phyloP scores from a whole-genome alignment of 2,329 filamentous ascomycete genomes.

The Graphilbum sp. region DNA sequence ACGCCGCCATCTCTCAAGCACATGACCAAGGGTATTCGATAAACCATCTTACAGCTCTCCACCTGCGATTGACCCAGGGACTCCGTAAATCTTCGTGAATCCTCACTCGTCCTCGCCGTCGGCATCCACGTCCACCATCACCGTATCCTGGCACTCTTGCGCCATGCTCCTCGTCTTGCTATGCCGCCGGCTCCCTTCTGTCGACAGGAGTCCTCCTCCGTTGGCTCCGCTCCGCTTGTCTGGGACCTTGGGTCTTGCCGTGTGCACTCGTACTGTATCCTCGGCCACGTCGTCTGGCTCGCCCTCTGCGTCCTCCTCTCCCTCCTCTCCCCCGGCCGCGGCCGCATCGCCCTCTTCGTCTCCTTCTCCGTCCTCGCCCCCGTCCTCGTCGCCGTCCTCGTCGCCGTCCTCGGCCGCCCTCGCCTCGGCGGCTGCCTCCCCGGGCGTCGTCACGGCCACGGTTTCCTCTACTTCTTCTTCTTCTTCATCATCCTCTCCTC shows the following conservation, averaged over 20 bases:
- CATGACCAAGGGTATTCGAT: too few relatives aligned
- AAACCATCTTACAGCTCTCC: too few relatives aligned
- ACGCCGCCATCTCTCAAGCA: too few relatives aligned
- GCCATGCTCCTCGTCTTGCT: constrained; percentile 4
- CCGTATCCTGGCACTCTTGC: constrained; percentile 11
- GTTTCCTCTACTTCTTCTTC: neutral
- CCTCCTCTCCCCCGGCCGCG: neutral
- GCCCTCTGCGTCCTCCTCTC: constrained; percentile 8
- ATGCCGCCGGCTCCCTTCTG: constrained; percentile 10
- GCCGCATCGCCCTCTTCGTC: neutral
- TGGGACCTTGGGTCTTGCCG: constrained; percentile 14
- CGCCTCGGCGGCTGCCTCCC: too few relatives aligned
- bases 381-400: constrained; percentile 6
- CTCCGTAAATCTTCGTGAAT: neutral
- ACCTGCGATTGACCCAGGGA: too few relatives aligned
- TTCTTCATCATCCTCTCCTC: constrained; percentile 4
- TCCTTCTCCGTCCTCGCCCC: neutral
- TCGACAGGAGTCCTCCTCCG: constrained; percentile 5
- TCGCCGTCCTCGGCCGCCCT: constrained; percentile 10
- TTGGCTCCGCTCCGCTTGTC: constrained; percentile 11
- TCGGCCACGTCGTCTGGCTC: constrained; percentile 10
- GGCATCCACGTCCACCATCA: constrained; percentile 13
- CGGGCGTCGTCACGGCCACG: too few relatives aligned
- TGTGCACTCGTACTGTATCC: constrained; percentile 22
- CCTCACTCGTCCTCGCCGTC: constrained; percentile 7